Evolutionary conservation across 1,284 basidiomycete species (phyloP), one percentile per base, ranked within the genome.

Genomic region (Anthracocystis walkeri): DNA sequence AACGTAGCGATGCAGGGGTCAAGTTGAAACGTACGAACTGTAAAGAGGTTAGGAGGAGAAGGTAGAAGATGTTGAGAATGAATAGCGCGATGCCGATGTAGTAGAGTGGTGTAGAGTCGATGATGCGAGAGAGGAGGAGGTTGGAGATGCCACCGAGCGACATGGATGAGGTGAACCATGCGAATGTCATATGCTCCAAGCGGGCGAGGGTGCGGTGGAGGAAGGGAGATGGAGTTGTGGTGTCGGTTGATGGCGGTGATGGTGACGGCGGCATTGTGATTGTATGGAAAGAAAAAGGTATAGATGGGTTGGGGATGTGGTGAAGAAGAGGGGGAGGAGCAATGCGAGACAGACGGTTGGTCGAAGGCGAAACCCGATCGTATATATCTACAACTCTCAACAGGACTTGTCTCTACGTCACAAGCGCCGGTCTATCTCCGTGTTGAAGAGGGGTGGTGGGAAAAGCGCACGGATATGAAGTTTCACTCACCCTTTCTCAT

Each of bases 131-230:
- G 16, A 68, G 35, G n/a, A 73, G 61, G 11, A 73, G 65, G 35
- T 64, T 64, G 42, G 70, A 33, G 6, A 73, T 35, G 5, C 70
- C 70, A 3, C 70, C 65, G 16, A 66, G 61, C 6, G 70, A 73
- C 65, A 73, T 73, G 53, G 53, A 66, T 4, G 62, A 63, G 11
- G 66, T 69, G 52, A 62, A 74, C 71, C 66, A 74, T 18, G 71
- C 66, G 29, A 61, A 69, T 4, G 71, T 74, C 21, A 69, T 48
- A 46, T 68, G 71, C 16, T 67, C 45, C 1, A 73, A 44, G 5
- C 65, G 65, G 4, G 41, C 14, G 4, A 52, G 31, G 11, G 35
- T 51, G 23, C 40, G 25, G 31, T 27, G 21, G 25, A 4, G 29
- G n/a, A n/a, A n/a, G n/a, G n/a, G n/a, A 6, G 7, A 7, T 27